phyloP scores from a whole-genome alignment of 352 stramenopile species.

The Blastocystis sp. region DNA sequence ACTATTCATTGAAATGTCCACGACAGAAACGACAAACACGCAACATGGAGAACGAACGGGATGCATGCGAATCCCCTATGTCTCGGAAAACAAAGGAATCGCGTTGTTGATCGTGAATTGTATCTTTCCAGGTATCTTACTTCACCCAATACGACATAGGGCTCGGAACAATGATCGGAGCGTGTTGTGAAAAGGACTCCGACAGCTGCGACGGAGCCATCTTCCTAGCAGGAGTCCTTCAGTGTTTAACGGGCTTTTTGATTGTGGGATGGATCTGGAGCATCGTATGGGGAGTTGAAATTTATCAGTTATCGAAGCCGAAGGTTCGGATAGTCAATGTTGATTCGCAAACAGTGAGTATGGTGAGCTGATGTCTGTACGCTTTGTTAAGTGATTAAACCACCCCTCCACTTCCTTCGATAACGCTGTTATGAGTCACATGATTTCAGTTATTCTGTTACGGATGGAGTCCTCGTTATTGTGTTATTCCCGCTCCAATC shows the following conservation, averaged over 20 bases:
- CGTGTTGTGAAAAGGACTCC: background rate
- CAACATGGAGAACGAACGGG: background rate
- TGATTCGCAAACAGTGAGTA: background rate
- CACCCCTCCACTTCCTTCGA: too few species aligned
- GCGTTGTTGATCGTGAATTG: background rate
- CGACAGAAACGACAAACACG: background rate
- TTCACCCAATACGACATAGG: background rate
- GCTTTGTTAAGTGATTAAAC: too few species aligned
- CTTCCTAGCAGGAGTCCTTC: background rate
- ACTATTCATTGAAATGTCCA: background rate
- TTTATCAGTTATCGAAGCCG: conserved; percentile 2
- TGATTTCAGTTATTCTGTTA: too few species aligned
- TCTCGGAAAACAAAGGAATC: background rate
- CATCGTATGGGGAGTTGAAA: conserved; percentile 30
- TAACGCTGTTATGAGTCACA: too few species aligned
- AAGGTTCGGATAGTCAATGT: conserved; percentile 18
- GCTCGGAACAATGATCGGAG: conserved; percentile 19
- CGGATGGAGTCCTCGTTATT: too few species aligned
- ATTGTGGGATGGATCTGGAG: conserved; percentile 35
- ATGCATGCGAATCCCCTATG: conserved; percentile 19
- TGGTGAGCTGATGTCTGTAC: too few species aligned
- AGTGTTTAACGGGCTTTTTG: background rate
- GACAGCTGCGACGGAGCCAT: background rate
- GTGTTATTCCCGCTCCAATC: too few species aligned
- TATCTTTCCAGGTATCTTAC: background rate